Percentiles rank a stretch among this genome's conserved stretches.
phyloP scores from a whole-genome alignment of 208 protist genomes.

The Lotmaria passim region DNA sequence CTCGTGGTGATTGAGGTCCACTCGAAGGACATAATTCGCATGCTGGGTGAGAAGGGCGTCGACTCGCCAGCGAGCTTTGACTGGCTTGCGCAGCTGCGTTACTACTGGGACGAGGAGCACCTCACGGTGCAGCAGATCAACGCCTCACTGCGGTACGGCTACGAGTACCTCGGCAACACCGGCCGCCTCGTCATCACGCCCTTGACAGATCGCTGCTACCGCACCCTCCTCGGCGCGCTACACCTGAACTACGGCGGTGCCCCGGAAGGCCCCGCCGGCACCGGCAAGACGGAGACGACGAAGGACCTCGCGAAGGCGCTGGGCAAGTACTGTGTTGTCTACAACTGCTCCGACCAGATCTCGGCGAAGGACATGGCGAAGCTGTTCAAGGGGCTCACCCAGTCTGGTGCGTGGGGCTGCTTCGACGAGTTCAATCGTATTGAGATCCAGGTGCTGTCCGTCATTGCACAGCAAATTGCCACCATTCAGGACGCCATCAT shows the following conservation, averaged over 20 bases:
- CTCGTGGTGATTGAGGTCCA: constrained; percentile 96
- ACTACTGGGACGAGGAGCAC: constrained; percentile 95
- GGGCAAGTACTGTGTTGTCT: constrained; percentile 97
- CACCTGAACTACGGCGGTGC: constrained; percentile 97
- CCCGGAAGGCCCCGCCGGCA: constrained; percentile 97
- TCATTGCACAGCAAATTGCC: constrained; percentile 97
- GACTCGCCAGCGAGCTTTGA: constrained; percentile 94
- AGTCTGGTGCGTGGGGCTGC: constrained; percentile 96
- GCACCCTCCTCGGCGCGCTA: constrained; percentile 96
- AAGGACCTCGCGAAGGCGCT: constrained; percentile 97
- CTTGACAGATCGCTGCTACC: constrained; percentile 96
- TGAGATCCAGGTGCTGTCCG: constrained; percentile 97
- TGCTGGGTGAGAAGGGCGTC: constrained; percentile 92
- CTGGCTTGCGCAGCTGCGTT: constrained; percentile 96
- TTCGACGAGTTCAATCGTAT: constrained; percentile 99
- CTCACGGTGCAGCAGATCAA: constrained; percentile 94
- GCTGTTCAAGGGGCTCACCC: constrained; percentile 95
- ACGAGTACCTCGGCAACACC: constrained; percentile 98
- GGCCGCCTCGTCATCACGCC: constrained; percentile 96
- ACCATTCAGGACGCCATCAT: constrained; percentile 95
- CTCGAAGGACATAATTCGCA: constrained; percentile 92
- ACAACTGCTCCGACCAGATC: constrained; percentile 98
- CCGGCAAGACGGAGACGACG: constrained; percentile 98
- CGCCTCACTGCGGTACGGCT: constrained; percentile 93
- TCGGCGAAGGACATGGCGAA: constrained; percentile 96